phyloP scores from a whole-genome alignment of 2,329 filamentous ascomycete species.

The Fusarium liriodendri region DNA sequence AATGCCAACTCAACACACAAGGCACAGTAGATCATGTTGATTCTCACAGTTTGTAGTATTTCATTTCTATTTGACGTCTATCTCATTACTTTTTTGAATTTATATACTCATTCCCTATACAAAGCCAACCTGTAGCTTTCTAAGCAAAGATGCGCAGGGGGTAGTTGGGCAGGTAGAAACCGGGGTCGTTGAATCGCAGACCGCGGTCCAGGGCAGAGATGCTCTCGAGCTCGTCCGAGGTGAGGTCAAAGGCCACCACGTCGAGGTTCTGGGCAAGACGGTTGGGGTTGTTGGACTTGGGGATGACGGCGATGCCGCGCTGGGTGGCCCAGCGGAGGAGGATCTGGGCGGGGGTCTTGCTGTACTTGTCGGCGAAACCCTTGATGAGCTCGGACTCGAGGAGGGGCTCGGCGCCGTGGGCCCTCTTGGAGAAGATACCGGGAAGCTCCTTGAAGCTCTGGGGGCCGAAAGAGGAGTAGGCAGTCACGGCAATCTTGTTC shows the following conservation, averaged over 20 bases:
- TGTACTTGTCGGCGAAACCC: constrained; percentile 63
- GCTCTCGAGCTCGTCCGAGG: constrained; percentile 64
- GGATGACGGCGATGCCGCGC: constrained; percentile 71
- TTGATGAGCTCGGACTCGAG: constrained; percentile 56
- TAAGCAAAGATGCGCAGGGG: constrained; percentile 64
- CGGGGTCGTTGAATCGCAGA: constrained; percentile 69
- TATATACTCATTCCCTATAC: background rate
- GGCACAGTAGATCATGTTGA: background rate
- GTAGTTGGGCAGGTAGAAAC: constrained; percentile 51
- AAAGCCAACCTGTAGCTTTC: background rate
- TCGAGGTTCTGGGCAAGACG: constrained; percentile 67
- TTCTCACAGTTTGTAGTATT: background rate
- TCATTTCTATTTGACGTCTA: constrained; percentile 8
- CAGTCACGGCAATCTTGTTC: constrained; percentile 69
- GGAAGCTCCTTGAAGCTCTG: constrained; percentile 53
- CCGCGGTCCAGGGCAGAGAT: constrained; percentile 65
- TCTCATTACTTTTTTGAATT: background rate
- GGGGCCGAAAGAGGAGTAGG: constrained; percentile 75
- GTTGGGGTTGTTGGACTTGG: constrained; percentile 68
- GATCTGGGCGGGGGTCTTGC: constrained; percentile 72
- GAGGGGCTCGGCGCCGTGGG: constrained; percentile 42
- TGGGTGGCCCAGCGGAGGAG: constrained; percentile 76
- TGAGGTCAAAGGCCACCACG: constrained; percentile 65
- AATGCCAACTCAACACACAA: background rate
- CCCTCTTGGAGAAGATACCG: constrained; percentile 43